Conservation (phyloP, 164 flowering plant species). For the Macadamia integrifolia region DNA sequence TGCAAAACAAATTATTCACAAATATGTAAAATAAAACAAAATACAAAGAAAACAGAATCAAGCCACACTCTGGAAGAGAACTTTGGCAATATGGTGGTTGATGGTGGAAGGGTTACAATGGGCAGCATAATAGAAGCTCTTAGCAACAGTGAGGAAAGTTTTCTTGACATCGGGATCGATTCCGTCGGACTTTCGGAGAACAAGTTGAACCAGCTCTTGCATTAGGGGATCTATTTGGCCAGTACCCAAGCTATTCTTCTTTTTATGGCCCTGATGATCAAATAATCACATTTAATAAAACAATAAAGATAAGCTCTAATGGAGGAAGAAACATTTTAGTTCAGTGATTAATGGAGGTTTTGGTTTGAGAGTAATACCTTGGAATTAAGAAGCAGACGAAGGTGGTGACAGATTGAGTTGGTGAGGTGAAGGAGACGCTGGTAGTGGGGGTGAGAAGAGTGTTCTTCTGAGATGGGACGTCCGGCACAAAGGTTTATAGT, state of each 20-base stretch:
- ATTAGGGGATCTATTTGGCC: constrained; percentile 41
- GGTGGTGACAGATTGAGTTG: constrained; percentile 23
- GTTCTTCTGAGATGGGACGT: constrained; percentile 11
- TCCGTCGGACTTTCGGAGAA: constrained; percentile 37
- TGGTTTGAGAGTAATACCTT: constrained; percentile 11
- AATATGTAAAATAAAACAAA: too few relatives aligned
- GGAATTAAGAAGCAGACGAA: constrained; percentile 15
- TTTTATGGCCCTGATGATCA: too few relatives aligned
- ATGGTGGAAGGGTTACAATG: constrained; percentile 35
- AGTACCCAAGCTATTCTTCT: too few relatives aligned
- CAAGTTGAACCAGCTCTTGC: constrained; percentile 56
- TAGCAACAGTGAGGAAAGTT: constrained; percentile 56
- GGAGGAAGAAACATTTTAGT: too few relatives aligned
- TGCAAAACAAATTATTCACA: too few relatives aligned
- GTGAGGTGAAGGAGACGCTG: constrained; percentile 22
- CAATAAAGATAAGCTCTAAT: too few relatives aligned
- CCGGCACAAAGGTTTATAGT: constrained; percentile 27
- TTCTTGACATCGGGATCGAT: constrained; percentile 30
- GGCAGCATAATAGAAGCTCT: constrained; percentile 59
- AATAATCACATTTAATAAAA: too few relatives aligned
- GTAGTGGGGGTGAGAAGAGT: constrained; percentile 22
- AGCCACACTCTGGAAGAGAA: constrained; percentile 56
- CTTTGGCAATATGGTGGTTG: constrained; percentile 51
- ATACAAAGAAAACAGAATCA: constrained; percentile 11
- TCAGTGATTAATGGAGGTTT: too few relatives aligned